Evolutionary conservation across 169 alveolate genomes (phyloP), one percentile per base, ranked within the genome.

Genomic region (Cryptosporidium meleagridis): DNA sequence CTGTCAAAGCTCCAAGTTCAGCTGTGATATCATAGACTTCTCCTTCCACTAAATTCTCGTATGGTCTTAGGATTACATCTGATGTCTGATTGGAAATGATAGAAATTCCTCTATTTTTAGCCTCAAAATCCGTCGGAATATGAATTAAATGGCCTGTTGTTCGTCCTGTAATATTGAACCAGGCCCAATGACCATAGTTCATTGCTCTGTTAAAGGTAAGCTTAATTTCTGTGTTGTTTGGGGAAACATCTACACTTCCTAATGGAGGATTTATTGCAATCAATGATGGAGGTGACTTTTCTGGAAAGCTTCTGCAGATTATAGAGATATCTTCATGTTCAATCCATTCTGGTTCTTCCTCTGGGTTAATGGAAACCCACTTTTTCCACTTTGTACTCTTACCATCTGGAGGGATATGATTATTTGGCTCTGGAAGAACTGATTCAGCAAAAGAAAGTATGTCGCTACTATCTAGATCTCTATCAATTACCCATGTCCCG

Each of bases 181-280:
- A 67, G 9, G 85, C 85, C 94, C 95, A 91, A 80, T 93, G 95
- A 1, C 95, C 95, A 67, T 80, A 93, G 87, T 52, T 86, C 75
- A 93, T 75, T 23, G 95, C 92, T 75, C 87, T 85, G 72, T 91
- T 80, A 84, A 93, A 93, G 14, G 80, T 69, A 12, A 93, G 91
- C 55, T 73, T 61, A 44, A 93, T 91, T 68, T 48, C 85, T 1
- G 92, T 58, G 23, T 69, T 69, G 33, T 75, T 52, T 41, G 84
- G 67, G 23, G 93, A 53, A 14, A 93, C 91, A 44, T 61, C 86
- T 14, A 75, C 75, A 12, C 93, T 51, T 1, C 91, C 85, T 4
- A 68, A 39, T 18, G 92, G 45, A 14, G 95, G 94, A 2, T 85
- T 62, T 8, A 86, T 85, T 45, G 73, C 92, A 9, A 70, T 85